Evolutionary conservation across 805 yeast genomes (phyloP).

Genomic region (Spathaspora boniae): DNA sequence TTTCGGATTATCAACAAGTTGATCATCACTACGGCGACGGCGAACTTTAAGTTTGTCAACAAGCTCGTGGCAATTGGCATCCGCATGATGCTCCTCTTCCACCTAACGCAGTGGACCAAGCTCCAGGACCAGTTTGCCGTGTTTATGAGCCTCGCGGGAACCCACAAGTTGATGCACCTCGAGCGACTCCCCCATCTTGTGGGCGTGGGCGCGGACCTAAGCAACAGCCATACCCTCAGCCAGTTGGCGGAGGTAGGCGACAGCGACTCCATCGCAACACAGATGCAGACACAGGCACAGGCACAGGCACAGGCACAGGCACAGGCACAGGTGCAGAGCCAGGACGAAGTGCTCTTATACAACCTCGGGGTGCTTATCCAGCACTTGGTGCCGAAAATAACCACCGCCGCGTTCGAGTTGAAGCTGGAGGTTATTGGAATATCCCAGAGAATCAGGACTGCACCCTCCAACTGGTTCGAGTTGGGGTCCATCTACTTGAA

Average conservation of each 20-base stretch:
- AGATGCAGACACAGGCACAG: slow-evolving; percentile 2
- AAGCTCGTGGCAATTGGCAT: slow-evolving; percentile 38
- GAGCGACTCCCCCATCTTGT: slow-evolving; percentile 19
- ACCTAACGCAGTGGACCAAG: slow-evolving; percentile 38
- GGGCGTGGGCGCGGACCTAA: too few species aligned
- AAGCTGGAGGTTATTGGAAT: slow-evolving; percentile 7
- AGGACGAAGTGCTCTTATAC: slow-evolving; percentile 14
- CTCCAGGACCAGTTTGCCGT: slow-evolving; percentile 42
- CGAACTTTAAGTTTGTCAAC: slow-evolving; percentile 35
- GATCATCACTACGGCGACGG: slow-evolving; percentile 39
- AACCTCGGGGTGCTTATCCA: slow-evolving; percentile 21
- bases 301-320: slow-evolving; percentile 4
- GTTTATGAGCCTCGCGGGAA: slow-evolving; percentile 42
- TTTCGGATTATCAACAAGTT: slow-evolving; percentile 46
- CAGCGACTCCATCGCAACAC: slow-evolving; percentile 3
- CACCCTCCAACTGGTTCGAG: slow-evolving; percentile 20
- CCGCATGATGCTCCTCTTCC: slow-evolving; percentile 28
- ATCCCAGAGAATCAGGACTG: background rate
- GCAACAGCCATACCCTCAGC: slow-evolving; percentile 7
- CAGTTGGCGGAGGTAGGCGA: slow-evolving; percentile 3
- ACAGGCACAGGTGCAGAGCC: slow-evolving; percentile 4
- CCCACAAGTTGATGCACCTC: slow-evolving; percentile 34
- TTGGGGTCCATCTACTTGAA: slow-evolving; percentile 22
- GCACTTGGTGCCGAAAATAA: slow-evolving; percentile 15
- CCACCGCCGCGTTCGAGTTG: slow-evolving; percentile 8